Base-by-base conservation (phyloP, 2,329 filamentous ascomycete genomes). In the Diaporthe ampelina region DNA sequence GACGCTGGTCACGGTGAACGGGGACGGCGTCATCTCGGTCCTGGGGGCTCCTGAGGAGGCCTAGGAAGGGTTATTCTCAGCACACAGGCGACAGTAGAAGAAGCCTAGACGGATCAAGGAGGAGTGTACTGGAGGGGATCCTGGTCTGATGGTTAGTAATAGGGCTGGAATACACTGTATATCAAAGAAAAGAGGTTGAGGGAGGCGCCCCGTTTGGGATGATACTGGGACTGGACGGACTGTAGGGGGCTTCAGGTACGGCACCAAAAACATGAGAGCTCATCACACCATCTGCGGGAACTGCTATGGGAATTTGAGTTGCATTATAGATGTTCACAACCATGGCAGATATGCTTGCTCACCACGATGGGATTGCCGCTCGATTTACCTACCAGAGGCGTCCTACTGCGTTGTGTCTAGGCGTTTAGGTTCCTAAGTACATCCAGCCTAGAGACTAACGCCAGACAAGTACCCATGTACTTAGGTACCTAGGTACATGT, bases 21-120 rank as follows among this genome's bases (percentile, higher is more conserved):
- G 85, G 21, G 93, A 95, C 67, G 96, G 96, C 21, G 90, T 91
- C 59, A 84, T 98, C 70, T 94, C 90, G 74, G 89, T 97, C 77
- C 85, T 97, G 77, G 88, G 89, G 65, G 82, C 85, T 71, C 86
- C 90, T 82, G 88, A 88, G 19, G 63, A 67, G 63, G 45, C 63
- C 37, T 67, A 67, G 63, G 24, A 13, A 26, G 21, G n/a, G 82
- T 85, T 73, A 43, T 76, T 52, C 6, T 57, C 65, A 48, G 59
- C n/a, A 32, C 17, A 21, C 19, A 24, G 35, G 24, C 2, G 29
- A 48, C 24, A 13, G 26, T 40, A 13, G 13, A 17, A 37, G 9
- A 21, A n/a, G 32, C 63, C 45, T 52, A 26, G 21, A 52, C 29
- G 32, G 32, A 26, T 21, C 45, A 56, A 50, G 45, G 56, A 50